These are phyloP conservation scores for Colletotrichum higginsianum DNA, from an alignment of 2,329 filamentous ascomycete species.

Conservation along the genomic window DNA sequence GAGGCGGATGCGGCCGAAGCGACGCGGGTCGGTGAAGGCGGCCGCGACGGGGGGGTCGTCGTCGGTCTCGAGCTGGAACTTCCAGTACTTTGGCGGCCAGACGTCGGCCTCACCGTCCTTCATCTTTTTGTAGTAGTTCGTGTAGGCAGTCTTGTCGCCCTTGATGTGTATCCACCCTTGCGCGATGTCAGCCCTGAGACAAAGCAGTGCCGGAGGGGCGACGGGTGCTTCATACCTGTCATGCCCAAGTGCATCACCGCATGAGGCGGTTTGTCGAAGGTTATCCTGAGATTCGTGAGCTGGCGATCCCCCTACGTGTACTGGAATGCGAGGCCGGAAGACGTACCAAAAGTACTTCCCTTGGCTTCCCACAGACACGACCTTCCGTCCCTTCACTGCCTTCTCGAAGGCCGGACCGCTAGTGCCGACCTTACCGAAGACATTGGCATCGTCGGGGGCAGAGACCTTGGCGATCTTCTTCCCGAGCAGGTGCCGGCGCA, in stretches of 20 bases:
- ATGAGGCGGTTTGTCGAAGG: conserved; percentile 83
- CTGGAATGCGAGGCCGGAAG: fast-evolving
- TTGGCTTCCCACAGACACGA: conserved; percentile 81
- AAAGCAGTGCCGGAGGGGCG: too few species aligned
- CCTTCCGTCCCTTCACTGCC: conserved; percentile 81
- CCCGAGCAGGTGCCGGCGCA: conserved; percentile 86
- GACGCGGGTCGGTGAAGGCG: conserved; percentile 87
- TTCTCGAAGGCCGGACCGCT: conserved; percentile 81
- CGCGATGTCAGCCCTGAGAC: background rate
- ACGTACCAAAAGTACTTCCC: conserved; percentile 95
- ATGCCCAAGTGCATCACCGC: conserved; percentile 90
- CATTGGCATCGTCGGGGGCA: conserved; percentile 83
- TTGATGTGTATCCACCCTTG: conserved; percentile 89
- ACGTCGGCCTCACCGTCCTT: conserved; percentile 69
- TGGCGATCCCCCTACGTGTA: too few species aligned
- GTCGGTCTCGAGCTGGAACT: conserved; percentile 81
- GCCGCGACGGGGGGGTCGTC: conserved; percentile 69
- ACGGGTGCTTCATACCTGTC: conserved; percentile 62
- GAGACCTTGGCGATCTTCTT: conserved; percentile 81
- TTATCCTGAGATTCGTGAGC: conserved; percentile 52
- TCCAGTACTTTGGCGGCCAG: conserved; percentile 94
- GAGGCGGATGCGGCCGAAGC: conserved; percentile 84
- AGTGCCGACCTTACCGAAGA: conserved; percentile 93
- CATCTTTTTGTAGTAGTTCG: conserved; percentile 84
- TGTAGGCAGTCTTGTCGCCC: conserved; percentile 83